Evolutionary conservation across 805 yeast species (phyloP), one percentile per base, ranked within the genome.

Genomic region (Teunomyces lycoperdinae): DNA sequence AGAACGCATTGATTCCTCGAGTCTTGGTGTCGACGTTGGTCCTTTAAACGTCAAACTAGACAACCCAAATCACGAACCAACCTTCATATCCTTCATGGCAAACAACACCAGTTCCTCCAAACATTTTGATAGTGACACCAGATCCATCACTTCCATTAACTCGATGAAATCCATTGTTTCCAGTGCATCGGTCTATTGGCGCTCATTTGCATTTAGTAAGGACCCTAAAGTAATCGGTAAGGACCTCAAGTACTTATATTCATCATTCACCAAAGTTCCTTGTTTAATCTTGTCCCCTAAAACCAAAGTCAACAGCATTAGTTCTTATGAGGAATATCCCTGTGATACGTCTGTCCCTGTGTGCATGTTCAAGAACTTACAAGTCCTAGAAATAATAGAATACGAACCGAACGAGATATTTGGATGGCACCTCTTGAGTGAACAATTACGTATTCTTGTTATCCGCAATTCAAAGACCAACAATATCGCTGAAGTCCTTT

Each of bases 331-430:
- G 56, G 88, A 83, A 58, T 83, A 79, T 58, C 89, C 88, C 0
- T 83, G 84, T 60, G 89, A 84, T 57, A 81, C 87, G 3, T 76
- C 85, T 4, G 83, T 84, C 7, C 88, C 89, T 2, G 60, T 84
- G n/a, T 67, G 67, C 34, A 71, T 80, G 62, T 84, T 83, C 62
- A 82, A 81, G 51, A 84, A 81, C 57, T 64, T 83, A 42, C 79
- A 82, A 43, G 85, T 83, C 16, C 65, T 83, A 40, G 89, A 83
- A 57, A 62, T 84, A 3, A 69, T 71, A 26, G 85, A 81, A 48
- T 68, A 81, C 49, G 86, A 81, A 51, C 84, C 86, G 14, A 80
- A 81, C 50, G 85, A 82, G 51, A 70, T 84, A 8, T 82, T 71
- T 61, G 89, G 89, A 2, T 83, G 89, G 89, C 74, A 82, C 56